Base-by-base conservation (phyloP, 2,329 filamentous ascomycete species). In the Ophiostoma australiae region DNA sequence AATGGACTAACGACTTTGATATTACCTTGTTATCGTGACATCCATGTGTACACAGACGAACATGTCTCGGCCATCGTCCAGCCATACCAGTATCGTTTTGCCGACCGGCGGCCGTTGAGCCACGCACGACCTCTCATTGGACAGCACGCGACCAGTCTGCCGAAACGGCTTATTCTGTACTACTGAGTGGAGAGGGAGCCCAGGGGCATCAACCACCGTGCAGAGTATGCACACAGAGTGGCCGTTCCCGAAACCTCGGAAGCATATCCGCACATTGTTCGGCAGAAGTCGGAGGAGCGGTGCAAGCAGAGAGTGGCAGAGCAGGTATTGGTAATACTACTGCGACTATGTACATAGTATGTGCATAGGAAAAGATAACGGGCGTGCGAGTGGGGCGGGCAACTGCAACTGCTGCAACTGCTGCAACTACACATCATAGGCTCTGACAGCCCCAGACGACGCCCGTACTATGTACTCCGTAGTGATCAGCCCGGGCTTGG, bases 261-360 rank as follows among this genome's bases (percentile, higher is more conserved):
- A 67, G 63, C 33, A 72, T 65, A 33, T 17, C 48, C 52, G 37
- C 37, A 39, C 27, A 4, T 23, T 31, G 10, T 35, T 72, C 71
- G 71, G 71, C 61, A 70, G 67, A 72, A 70, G 44, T 70, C 71
- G 71, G 71, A 37, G 41, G 11, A 35, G 66, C 37, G 66, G 37
- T 67, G 15, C 33, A 39, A 10, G 8, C 17, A 17, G 61, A 37
- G 39, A 58, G 33, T 39, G 3, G 13, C 23, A 35, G 20, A n/a
- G 37, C 10, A 13, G 27, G 27, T 31, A 31, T 1, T 31, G 27
- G 27, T 31, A 31, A 31, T 31, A 31, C 27, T 31, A 31, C 27
- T 31, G 27, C 3, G 27, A 31, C 27, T 31, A 31, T 31, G 27
- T 31, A 58, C 8, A 33, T 10, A 8, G 5, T 4, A 33, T n/a